Evolutionary conservation across 2,329 filamentous ascomycete species (phyloP), one percentile per base, ranked within the genome.

Genomic region (Phyllosticta citribraziliensis): DNA sequence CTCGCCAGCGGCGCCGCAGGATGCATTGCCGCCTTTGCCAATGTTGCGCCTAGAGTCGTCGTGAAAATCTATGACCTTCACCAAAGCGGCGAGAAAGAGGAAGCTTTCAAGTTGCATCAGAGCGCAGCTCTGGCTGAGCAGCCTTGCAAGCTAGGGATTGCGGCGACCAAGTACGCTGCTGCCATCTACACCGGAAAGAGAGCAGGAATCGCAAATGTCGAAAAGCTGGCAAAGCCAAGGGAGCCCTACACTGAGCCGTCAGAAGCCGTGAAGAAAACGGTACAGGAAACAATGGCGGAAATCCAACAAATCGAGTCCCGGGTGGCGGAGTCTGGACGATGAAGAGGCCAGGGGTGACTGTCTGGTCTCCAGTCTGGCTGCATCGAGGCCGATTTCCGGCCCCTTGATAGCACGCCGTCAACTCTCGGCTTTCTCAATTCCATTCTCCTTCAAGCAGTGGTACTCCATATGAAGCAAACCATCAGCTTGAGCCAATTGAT

Each of bases 81-180:
- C 70, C 77, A 76, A 61, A 76, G 76, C 56, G 85, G 86, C 0
- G 81, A 82, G 68, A 69, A 63, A 12, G 73, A 79, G 1, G 84
- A 87, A 67, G 87, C 86, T 1, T 66, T 87, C 63, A 76, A 74
- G 58, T 69, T 89, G 69, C 86, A 89, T 66, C 74, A 78, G 61
- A 80, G 80, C 69, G 83, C 85, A 0, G 84, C 86, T 8, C 72
- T 88, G 57, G 86, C 86, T 0, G 87, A 89, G 71, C 81, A 81
- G 61, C 81, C 83, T 0, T 83, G 82, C 67, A 88, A 89, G 73
- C 78, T 79, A 11, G 86, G 86, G 5, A 86, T 89, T 66, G 85
- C 84, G 9, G 78, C 79, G 2, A 84, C 82, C n/a, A 89, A 89
- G 73, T 88, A 86, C 68, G 87, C 85, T 0, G 84, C 84, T 0